Evolutionary conservation across 2,329 filamentous ascomycete species (phyloP).

Genomic region (Xylariales sp.): DNA sequence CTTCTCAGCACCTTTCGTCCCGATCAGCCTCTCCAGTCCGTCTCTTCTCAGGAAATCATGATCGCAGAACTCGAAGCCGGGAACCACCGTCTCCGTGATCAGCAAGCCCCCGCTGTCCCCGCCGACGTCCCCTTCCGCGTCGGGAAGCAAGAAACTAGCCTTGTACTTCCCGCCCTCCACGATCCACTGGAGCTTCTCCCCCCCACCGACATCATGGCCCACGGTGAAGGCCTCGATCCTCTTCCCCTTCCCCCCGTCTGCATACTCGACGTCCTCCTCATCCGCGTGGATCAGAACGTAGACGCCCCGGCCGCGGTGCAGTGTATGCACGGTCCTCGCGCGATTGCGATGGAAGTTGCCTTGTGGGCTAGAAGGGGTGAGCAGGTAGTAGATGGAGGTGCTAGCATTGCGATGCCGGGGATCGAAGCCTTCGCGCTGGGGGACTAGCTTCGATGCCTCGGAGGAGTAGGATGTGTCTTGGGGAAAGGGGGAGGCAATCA

Average conservation of each 20-base stretch:
- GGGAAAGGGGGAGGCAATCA: conserved; percentile 52
- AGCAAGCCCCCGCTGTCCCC: conserved; percentile 45
- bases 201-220: conserved; percentile 49
- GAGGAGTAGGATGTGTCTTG: conserved; percentile 26
- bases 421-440: conserved; percentile 31
- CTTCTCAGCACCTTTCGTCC: conserved; percentile 41
- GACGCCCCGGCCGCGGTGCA: conserved; percentile 57
- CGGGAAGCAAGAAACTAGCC: conserved; percentile 53
- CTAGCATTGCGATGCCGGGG: conserved; percentile 45
- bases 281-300: conserved; percentile 62
- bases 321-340: conserved; percentile 58
- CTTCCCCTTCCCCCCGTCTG: conserved; percentile 26
- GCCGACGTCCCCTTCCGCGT: conserved; percentile 31
- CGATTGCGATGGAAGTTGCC: conserved; percentile 62
- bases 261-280: conserved; percentile 45
- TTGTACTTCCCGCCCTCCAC: conserved; percentile 67
- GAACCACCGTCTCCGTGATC: conserved; percentile 64
- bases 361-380: conserved; percentile 43
- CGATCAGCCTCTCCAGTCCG: conserved; percentile 47
- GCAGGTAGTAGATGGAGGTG: conserved; percentile 61
- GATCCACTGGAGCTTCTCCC: conserved; percentile 63
- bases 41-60: conserved; percentile 59
- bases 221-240: conserved; percentile 60
- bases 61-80: conserved; percentile 63
- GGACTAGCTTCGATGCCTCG: conserved; percentile 28